A percentile compares a stretch with the other conserved stretches of the same genome.
Conservation (phyloP, 306 rosid species). For the Cercis canadensis region DNA sequence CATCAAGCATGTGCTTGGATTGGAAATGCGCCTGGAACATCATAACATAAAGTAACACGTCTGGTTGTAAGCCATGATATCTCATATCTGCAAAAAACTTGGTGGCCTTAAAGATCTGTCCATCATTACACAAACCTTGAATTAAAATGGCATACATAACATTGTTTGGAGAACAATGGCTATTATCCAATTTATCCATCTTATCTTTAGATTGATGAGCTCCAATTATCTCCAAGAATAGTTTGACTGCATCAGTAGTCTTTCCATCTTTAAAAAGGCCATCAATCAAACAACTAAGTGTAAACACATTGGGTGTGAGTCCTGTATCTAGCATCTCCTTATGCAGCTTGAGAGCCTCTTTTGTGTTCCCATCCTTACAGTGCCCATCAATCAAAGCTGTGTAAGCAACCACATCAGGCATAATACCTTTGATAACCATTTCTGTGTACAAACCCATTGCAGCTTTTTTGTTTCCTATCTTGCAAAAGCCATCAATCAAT, state of each 20-base stretch:
- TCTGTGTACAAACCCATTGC: constrained; percentile 67
- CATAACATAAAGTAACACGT: constrained; percentile 50
- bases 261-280: constrained; percentile 76
- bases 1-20: constrained; percentile 56
- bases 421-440: constrained; percentile 65
- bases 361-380: constrained; percentile 57
- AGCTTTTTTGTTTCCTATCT: constrained; percentile 56
- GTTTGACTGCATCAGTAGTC: constrained; percentile 52
- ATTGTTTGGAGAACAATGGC: constrained; percentile 52
- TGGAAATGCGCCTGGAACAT: constrained; percentile 62
- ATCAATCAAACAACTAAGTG: constrained; percentile 63
- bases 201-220: constrained; percentile 21
- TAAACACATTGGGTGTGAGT: constrained; percentile 55
- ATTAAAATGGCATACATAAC: constrained; percentile 61
- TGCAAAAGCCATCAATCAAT: constrained; percentile 74
- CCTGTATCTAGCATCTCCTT: constrained; percentile 66
- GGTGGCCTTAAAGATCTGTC: constrained; percentile 63
- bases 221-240: constrained; percentile 57
- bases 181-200: constrained; percentile 4
- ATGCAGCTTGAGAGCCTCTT: constrained; percentile 58
- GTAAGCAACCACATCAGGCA: constrained; percentile 69
- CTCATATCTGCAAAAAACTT: constrained; percentile 74
- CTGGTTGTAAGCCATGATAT: constrained; percentile 55
- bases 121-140: constrained; percentile 68
- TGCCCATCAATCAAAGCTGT: constrained; percentile 76